Percentiles rank a stretch among this genome's conserved stretches.
Conservation (phyloP, 177 flowering plant species). For the Vitis hybrid region DNA sequence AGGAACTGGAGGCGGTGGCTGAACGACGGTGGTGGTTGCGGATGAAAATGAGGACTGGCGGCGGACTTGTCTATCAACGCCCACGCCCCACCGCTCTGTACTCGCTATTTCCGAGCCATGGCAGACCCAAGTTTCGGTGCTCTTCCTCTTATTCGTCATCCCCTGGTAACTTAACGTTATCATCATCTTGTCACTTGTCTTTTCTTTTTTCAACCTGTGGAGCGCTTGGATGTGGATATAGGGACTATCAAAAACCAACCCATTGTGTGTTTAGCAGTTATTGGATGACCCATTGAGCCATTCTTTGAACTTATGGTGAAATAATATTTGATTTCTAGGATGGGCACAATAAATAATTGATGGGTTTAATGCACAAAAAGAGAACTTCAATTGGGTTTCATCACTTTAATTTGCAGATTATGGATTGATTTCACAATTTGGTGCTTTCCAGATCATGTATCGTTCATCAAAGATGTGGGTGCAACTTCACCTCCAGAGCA, state of each 20-base stretch:
- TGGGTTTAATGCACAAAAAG: too few species aligned
- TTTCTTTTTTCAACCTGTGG: not conserved
- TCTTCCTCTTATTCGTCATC: conserved; percentile 23
- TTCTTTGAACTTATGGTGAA: too few species aligned
- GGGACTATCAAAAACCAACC: too few species aligned
- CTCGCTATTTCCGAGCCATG: conserved; percentile 16
- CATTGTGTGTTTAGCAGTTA: too few species aligned
- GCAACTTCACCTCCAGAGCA: conserved; percentile 66
- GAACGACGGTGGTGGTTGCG: not conserved
- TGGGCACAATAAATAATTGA: too few species aligned
- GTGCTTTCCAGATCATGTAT: conserved; percentile 48
- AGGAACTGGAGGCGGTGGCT: not conserved
- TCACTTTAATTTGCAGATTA: conserved; percentile 14
- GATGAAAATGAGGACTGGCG: conserved; percentile 33
- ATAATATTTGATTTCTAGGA: too few species aligned
- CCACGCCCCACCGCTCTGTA: conserved; percentile 41
- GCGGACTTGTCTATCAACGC: conserved; percentile 31
- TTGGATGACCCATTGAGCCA: too few species aligned
- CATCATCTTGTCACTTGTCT: not conserved
- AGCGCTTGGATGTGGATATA: not conserved
- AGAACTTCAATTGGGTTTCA: not conserved
- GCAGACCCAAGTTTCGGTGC: conserved; percentile 29
- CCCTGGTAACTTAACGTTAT: conserved; percentile 22
- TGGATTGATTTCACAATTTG: not conserved
- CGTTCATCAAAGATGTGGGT: conserved; percentile 72